Base-by-base conservation (phyloP, 164 flowering plant genomes). In the Vitis riparia region DNA sequence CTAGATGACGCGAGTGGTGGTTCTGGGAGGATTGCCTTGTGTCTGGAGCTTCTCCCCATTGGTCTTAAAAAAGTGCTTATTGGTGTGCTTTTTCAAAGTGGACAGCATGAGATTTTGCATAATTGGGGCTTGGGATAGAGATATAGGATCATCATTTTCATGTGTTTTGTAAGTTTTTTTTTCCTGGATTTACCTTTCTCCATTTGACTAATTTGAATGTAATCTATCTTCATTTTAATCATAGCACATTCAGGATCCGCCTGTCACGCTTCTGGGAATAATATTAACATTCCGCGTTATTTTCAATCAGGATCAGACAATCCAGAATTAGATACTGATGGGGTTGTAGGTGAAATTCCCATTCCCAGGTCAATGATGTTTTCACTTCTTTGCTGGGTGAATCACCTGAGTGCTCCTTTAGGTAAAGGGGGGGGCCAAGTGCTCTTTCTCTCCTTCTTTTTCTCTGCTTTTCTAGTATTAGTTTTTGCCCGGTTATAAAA, bases 91-190 rank as follows among this genome's bases (percentile, higher is more conserved):
- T 69, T 65, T 11, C 58, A 62, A 73, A 71, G 72, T 58, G 73
- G 70, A 75, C 62, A 69, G 58, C 73, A 63, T 69, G 73, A 71
- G 67, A 16, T 65, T 75, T 30, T 74, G 76, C 78, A 71, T 78
- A 71, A 78, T 71, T 78, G 71, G 62, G 0, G 57, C 16, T 48
- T 72, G 57, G 44, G 51, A 30, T 59, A 16, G 67, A 30, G 37
- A 15, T 56, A 30, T 9, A 17, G 29, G 57, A 70, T 75, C 57
- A 70, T 75, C 48, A 15, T 63, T 29, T 62, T 56, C 70, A 14
- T 51, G 62, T 63, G 68, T 44, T 19, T 27, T 76, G 65, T 62
- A 59, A 58, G 51, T 27, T 37, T 52, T 60, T 44, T 57, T 44
- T 59, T 59, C 37, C 29, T 27, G 27, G 15, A 8, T 52, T 66